Evolutionary conservation across 1,284 basidiomycete species (phyloP).

Genomic region (Austroboletus novae-zelandiae): DNA sequence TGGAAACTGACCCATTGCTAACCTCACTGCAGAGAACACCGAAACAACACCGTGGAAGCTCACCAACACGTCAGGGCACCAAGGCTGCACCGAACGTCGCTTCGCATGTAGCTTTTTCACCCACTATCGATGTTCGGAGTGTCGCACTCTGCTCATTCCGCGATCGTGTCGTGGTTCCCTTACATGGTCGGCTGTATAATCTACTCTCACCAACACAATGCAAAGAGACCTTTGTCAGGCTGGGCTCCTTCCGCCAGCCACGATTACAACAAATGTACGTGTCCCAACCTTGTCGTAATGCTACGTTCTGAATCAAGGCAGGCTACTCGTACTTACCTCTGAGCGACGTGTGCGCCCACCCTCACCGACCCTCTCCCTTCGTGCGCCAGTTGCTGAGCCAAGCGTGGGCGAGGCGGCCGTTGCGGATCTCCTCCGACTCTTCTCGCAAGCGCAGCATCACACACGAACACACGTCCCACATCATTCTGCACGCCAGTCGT

Average conservation of each 20-base stretch:
- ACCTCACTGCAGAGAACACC: slow-evolving; percentile 64
- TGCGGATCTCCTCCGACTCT: slow-evolving; percentile 55
- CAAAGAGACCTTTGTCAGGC: slow-evolving; percentile 52
- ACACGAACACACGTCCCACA: slow-evolving; percentile 32
- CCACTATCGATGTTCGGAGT: slow-evolving; percentile 75
- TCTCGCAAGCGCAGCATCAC: slow-evolving; percentile 38
- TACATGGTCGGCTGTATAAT: slow-evolving; percentile 53
- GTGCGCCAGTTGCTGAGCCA: slow-evolving; percentile 35
- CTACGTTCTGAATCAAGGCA: slow-evolving; percentile 27
- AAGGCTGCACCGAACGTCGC: slow-evolving; percentile 41
- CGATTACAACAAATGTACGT: slow-evolving; percentile 73
- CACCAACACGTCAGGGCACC: slow-evolving; percentile 49
- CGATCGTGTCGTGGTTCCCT: slow-evolving; percentile 71
- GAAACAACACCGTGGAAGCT: slow-evolving; percentile 56
- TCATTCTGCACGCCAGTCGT: slow-evolving; percentile 21
- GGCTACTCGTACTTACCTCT: slow-evolving; percentile 76
- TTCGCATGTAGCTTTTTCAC: slow-evolving; percentile 28
- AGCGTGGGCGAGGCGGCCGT: slow-evolving; percentile 63
- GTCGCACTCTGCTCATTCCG: slow-evolving; percentile 80
- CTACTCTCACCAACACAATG: slow-evolving; percentile 50
- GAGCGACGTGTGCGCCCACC: slow-evolving; percentile 31
- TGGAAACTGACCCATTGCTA: slow-evolving; percentile 72
- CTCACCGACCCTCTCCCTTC: slow-evolving; percentile 26
- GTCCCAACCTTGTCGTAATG: not conserved
- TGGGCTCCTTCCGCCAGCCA: slow-evolving; percentile 54